Conservation (phyloP, 2,329 filamentous ascomycete species). For the Orbilia javanica region DNA sequence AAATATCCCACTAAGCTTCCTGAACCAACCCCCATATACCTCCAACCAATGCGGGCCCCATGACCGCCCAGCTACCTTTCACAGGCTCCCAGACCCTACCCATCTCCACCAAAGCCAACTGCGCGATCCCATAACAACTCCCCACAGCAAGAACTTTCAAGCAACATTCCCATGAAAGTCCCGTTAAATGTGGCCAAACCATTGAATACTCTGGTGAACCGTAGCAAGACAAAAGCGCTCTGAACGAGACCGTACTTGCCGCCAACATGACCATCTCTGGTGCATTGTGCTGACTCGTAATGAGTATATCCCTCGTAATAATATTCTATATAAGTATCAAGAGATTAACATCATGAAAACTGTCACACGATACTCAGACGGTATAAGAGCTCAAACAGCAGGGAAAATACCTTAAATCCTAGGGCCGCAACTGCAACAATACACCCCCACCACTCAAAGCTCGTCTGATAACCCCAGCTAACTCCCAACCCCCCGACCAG, state of each 20-base stretch:
- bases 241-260: constrained; percentile 25
- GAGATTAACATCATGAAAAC: background rate
- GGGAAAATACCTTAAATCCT: constrained; percentile 35
- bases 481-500: constrained; percentile 10
- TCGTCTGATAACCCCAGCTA: constrained; percentile 27
- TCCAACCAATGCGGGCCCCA: constrained; percentile 4
- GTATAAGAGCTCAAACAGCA: background rate
- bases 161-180: background rate
- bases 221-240: constrained; percentile 25
- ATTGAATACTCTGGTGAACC: constrained; percentile 13
- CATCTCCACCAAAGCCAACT: constrained; percentile 23
- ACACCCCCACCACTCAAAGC: constrained; percentile 53
- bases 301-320: constrained; percentile 43
- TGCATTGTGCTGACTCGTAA: background rate
- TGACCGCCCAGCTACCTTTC: background rate
- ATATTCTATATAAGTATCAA: constrained; percentile 25
- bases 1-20: background rate
- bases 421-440: constrained; percentile 10
- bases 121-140: constrained; percentile 18
- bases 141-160: background rate
- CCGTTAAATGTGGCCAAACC: background rate
- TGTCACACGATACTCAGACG: background rate
- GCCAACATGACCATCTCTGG: constrained; percentile 34
- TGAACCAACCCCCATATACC: background rate
- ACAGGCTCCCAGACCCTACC: constrained; percentile 38